Percentiles rank a stretch among this genome's conserved stretches.
These are phyloP conservation scores for Petunia axillaris DNA, from an alignment of 257 asterid genomes.

Conservation along the genomic window DNA sequence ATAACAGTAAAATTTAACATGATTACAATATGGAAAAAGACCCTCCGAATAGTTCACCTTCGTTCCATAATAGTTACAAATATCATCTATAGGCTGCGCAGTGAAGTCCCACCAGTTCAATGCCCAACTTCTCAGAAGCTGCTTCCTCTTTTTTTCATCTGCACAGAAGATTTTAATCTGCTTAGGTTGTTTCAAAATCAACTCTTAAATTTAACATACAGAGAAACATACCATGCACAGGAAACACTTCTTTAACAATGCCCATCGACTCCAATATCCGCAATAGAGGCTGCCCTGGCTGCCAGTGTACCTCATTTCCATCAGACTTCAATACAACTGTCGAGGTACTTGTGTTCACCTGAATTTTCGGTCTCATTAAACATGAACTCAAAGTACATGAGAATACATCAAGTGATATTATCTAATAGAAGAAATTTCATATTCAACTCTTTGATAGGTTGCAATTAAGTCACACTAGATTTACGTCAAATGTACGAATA, in stretches of 20 bases:
- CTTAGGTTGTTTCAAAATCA: constrained; percentile 17
- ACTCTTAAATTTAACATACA: constrained; percentile 28
- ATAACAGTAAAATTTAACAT: not conserved
- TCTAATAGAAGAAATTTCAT: not conserved
- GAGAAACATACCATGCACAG: constrained; percentile 72
- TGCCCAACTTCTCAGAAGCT: constrained; percentile 91
- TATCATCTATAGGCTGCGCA: constrained; percentile 86
- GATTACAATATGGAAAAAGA: not conserved
- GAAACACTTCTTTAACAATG: constrained; percentile 81
- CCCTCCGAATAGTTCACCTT: constrained; percentile 54
- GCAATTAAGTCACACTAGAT: not conserved
- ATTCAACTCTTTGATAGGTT: not conserved
- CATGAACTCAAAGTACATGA: not conserved
- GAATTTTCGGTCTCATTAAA: constrained; percentile 34
- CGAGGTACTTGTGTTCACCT: constrained; percentile 65
- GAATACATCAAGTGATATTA: not conserved
- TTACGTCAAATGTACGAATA: not conserved
- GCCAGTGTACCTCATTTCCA: constrained; percentile 58
- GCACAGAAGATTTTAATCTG: constrained; percentile 27
- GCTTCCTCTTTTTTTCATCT: constrained; percentile 85
- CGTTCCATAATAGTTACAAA: constrained; percentile 80
- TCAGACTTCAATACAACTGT: constrained; percentile 45
- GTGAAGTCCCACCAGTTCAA: constrained; percentile 90
- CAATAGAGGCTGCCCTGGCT: constrained; percentile 67
- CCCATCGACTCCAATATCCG: constrained; percentile 59